phyloP scores from a whole-genome alignment of 2,329 filamentous ascomycete species.

The Emmonsiellopsis sp. region DNA sequence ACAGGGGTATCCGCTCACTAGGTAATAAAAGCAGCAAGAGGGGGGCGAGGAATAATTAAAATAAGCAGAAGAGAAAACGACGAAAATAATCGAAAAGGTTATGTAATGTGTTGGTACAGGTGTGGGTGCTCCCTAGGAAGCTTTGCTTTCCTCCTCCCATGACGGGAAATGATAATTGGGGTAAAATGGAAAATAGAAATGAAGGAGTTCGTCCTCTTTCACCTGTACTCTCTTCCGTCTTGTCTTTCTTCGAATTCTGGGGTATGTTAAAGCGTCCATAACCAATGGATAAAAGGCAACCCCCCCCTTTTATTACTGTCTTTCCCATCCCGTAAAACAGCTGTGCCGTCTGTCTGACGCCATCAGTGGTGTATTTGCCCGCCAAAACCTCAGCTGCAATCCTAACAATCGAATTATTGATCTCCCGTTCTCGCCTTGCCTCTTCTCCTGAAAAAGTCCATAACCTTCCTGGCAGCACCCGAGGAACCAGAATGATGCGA shows the following conservation, averaged over 20 bases:
- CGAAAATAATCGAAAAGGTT: neutral
- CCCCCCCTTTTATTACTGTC: no score
- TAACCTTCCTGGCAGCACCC: slow-evolving; percentile 80
- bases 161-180: no score
- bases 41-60: neutral
- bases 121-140: neutral
- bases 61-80: neutral
- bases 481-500: slow-evolving; percentile 71
- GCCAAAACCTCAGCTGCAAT: neutral
- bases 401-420: slow-evolving; percentile 2
- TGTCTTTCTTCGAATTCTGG: no score
- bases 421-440: slow-evolving; percentile 59
- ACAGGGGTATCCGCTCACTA: no score
- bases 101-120: neutral
- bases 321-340: no score
- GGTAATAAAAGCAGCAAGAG: neutral
- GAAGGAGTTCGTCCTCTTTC: no score
- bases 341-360: no score
- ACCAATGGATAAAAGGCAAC: no score
- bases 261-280: no score
- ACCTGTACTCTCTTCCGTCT: no score
- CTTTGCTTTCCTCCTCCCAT: no score
- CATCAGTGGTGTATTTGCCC: neutral
- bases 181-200: no score
- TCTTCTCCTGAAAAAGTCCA: slow-evolving; percentile 94